Evolutionary conservation across 2,329 filamentous ascomycete genomes (phyloP), one percentile per base, ranked within the genome.

Genomic region (Ceratocystis alfenasii): DNA sequence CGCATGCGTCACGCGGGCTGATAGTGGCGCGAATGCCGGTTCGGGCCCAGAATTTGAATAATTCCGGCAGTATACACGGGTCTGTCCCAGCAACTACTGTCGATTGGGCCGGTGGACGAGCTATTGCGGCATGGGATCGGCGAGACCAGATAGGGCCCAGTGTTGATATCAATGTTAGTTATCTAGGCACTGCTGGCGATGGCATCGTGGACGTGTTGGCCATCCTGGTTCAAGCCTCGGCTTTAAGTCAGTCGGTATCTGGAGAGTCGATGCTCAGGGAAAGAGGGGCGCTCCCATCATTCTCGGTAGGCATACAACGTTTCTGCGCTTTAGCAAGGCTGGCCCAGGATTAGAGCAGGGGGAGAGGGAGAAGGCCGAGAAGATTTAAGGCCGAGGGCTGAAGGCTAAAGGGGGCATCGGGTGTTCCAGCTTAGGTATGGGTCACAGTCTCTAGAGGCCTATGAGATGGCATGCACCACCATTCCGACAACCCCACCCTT

Each of bases 121-220:
- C 87, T 25, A 87, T 91, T 70, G 83, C 86, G 3, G 81, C 83
- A 0, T 83, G 80, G 76, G 87, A 88, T 69, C 74, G 85, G 67
- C 75, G 79, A 30, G 78, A 80, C 36, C 81, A 80, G 71, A 87
- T 86, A 2, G 87, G 88, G 59, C 87, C 88, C 41, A 87, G 84
- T 69, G 80, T 86, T 45, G 88, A 91, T 73, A 90, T 91, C 72
- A 87, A 90, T 74, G 80, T 89, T 68, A 84, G 82, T 63, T 91
- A 89, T 70, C 77, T 87, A 65, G 87, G 85, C 12, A 62, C 59
- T 4, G 65, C 57, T 12, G 62, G 63, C 20, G 45, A 33, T 17
- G 87, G 90, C 67, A 79, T 78, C 69, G 77, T 91, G 44, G 86
- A 89, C 80, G 76, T 68, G 84, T 85, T 5, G 83, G 86, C 69